These are phyloP conservation scores for Coniferiporia weirii DNA, from an alignment of 1,284 basidiomycete species.

Conservation along the genomic window DNA sequence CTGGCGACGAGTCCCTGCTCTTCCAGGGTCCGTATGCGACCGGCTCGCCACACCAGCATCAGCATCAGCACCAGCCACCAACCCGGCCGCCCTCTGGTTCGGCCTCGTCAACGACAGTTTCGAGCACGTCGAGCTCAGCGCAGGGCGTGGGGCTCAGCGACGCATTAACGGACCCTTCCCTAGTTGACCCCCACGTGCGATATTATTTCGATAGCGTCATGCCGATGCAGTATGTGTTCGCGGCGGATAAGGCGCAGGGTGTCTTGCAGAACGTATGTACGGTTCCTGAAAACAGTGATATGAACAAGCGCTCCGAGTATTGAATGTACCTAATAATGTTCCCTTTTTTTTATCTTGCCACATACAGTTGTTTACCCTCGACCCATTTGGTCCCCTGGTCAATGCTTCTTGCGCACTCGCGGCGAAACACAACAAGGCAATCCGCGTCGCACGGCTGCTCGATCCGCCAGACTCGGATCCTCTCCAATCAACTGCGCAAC, in stretches of 20 bases:
- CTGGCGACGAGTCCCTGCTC: conserved; percentile 9
- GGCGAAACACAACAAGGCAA: conserved; percentile 58
- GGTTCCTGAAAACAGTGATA: conserved; percentile 4
- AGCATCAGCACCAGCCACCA: not conserved
- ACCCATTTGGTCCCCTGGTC: conserved; percentile 63
- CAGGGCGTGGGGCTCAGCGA: not conserved
- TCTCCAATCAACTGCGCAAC: conserved; percentile 53
- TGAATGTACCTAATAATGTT: conserved; percentile 7
- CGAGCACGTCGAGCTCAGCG: conserved; percentile 4
- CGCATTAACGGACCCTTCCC: conserved; percentile 11
- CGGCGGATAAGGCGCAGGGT: conserved; percentile 5
- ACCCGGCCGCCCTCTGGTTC: conserved; percentile 1
- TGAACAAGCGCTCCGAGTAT: conserved; percentile 1
- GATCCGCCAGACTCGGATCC: conserved; percentile 49
- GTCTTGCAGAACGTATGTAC: conserved; percentile 22
- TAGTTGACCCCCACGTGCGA: conserved; percentile 21
- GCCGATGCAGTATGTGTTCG: conserved; percentile 28
- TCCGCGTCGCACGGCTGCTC: conserved; percentile 54
- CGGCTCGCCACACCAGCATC: not conserved
- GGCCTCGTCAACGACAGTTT: not conserved
- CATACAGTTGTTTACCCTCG: conserved; percentile 29
- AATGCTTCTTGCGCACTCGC: conserved; percentile 72
- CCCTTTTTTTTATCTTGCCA: not conserved
- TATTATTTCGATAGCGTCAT: conserved; percentile 30
- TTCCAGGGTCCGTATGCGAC: not conserved